Evolutionary conservation across 805 yeast species (phyloP).

Genomic region (Candida montana): DNA sequence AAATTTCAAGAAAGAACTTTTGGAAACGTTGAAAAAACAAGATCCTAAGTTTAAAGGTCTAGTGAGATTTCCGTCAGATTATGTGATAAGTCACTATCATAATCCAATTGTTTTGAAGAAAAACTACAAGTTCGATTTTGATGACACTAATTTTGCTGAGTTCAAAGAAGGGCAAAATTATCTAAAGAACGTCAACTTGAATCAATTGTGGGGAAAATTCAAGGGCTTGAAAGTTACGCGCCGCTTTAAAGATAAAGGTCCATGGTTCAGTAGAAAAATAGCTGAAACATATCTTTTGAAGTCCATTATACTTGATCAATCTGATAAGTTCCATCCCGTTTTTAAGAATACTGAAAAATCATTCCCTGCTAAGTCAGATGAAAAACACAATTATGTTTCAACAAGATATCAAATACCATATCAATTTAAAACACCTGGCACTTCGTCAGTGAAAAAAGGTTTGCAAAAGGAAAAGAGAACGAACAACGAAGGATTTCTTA

Average conservation of each 20-base stretch:
- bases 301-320: neutral
- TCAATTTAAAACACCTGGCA: constrained; percentile 2
- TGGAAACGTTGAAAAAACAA: neutral
- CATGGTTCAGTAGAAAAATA: constrained; percentile 7
- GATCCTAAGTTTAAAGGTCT: constrained; percentile 12
- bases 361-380: neutral
- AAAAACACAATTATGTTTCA: neutral
- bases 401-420: constrained; percentile 3
- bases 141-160: constrained; percentile 8
- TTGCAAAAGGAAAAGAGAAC: neutral
- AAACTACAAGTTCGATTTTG: constrained; percentile 1
- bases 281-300: constrained; percentile 8
- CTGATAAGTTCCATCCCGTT: neutral
- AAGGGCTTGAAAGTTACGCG: neutral
- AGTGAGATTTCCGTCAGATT: constrained; percentile 33
- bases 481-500: constrained; percentile 9
- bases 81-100: constrained; percentile 33
- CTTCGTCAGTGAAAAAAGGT: neutral
- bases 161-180: constrained; percentile 1
- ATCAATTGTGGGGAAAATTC: neutral
- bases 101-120: constrained; percentile 30
- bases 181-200: constrained; percentile 2
- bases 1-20: constrained; percentile 19
- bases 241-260: constrained; percentile 3
- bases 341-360: neutral